Base-by-base conservation (phyloP, 768 basidiomycete genomes). In the Scleroderma bovista region DNA sequence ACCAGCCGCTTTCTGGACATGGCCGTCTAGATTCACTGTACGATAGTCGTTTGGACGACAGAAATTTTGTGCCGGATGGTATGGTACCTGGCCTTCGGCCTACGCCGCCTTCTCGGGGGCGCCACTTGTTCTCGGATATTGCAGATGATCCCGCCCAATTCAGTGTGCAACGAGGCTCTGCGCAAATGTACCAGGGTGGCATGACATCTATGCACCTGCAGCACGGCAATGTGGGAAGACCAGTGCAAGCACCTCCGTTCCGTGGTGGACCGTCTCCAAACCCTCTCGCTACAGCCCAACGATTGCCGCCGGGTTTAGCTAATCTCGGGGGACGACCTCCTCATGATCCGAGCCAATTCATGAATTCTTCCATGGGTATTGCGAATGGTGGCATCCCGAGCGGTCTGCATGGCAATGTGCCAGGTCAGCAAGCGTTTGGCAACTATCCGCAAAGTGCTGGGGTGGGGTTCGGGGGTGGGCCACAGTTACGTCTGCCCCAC, bases 1-100 rank as follows among this genome's bases (percentile, higher is more conserved):
- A 73, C 22, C 66, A 70, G 22, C 60, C 66, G 69, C 15, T 70
- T 66, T 45, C n/a, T n/a, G n/a, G n/a, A n/a, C 75, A 71, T 12
- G 33, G 59, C 56, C 83, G 83, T 20, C 69, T 84, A 36, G 87
- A 89, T 37, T 65, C 85, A 3, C 62, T 88, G 29, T 88, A 87
- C 60, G 86, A 88, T 47, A 85, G 81, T 57, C 81, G 82, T 22
- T 63, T 81, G 36, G 86, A 91, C 46, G 87, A 88, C 58, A 76
- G 88, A 54, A 80, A 75, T 57, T 92, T 92, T 57, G 78, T 88
- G 22, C 86, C 89, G 10, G 87, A 92, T 67, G 86, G 86, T 24
- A 81, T 92, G 79, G 89, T 92, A 15, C 88, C 90, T 22, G 90
- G 88, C 9, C 75, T 92, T 29, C 83, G 89, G 34, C 76, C 83